phyloP scores from a whole-genome alignment of 495 filamentous ascomycete species.

The Polyplosphaeria fusca region DNA sequence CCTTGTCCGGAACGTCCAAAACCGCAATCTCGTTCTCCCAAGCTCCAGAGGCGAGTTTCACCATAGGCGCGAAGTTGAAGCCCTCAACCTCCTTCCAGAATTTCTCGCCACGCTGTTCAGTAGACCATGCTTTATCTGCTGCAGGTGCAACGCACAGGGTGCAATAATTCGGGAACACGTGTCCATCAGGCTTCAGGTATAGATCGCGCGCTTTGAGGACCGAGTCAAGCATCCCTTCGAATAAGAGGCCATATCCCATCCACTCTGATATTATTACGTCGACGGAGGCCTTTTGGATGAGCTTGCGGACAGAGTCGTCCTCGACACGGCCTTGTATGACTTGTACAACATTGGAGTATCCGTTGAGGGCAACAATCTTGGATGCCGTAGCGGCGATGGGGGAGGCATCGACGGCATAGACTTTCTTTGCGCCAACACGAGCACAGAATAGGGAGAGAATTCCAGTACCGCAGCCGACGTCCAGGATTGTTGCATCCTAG shows the following conservation, averaged over 20 bases:
- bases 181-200: slow-evolving; percentile 70
- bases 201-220: slow-evolving; percentile 84
- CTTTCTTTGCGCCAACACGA: slow-evolving; percentile 81
- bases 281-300: slow-evolving; percentile 55
- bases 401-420: slow-evolving; percentile 91
- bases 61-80: slow-evolving; percentile 40
- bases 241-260: slow-evolving; percentile 95
- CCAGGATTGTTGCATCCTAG: slow-evolving; percentile 86
- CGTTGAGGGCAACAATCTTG: slow-evolving; percentile 80
- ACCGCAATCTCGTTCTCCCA: slow-evolving; percentile 51
- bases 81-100: slow-evolving; percentile 42
- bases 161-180: slow-evolving; percentile 89
- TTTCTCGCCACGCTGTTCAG: slow-evolving; percentile 18
- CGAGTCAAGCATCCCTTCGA: slow-evolving; percentile 93
- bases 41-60: slow-evolving; percentile 1
- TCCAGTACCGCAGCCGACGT: slow-evolving; percentile 89
- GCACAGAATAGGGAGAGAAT: slow-evolving; percentile 96
- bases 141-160: slow-evolving; percentile 83
- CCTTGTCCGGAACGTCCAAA: slow-evolving; percentile 44
- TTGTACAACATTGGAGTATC: slow-evolving; percentile 74
- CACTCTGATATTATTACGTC: slow-evolving; percentile 96
- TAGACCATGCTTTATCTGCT: slow-evolving; percentile 72
- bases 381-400: slow-evolving; percentile 85
- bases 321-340: slow-evolving; percentile 87
- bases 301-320: slow-evolving; percentile 73